Base-by-base conservation (phyloP, 106 monocot genomes). In the Dendrobium officinale region DNA sequence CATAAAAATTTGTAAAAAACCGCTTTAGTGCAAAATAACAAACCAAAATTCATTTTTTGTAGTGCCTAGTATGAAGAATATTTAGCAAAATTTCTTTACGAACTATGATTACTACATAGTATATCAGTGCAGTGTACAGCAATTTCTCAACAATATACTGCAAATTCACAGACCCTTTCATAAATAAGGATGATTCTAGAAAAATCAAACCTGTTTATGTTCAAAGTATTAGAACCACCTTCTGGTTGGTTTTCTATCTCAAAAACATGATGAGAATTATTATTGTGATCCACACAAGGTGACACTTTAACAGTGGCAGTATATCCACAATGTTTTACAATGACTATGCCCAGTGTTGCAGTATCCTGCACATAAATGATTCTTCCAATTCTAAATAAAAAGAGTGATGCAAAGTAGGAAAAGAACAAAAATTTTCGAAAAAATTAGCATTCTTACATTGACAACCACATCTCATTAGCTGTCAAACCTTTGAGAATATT, bases 401-500 rank as follows among this genome's bases (percentile, higher is more conserved):
- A 73, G 22, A 18, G 67, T 9, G 19, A 67, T 18, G 24, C 26
- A 3, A 9, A 67, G 19, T 42, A 44, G n/a, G 43, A 72, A 45
- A 58, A 54, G 40, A 18, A 70, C 55, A 64, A 17, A 20, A 75
- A 40, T 18, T 40, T n/a, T 55, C 22, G 18, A 64, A 75, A n/a
- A 72, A 27, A 55, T 6, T 59, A 24, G 22, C 13, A 61, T 67
- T 81, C 85, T 84, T 88, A 96, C 96, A 75, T 86, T 89, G 16
- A 98, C 82, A 72, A 86, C 80, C 0, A 89, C 90, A 82, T 94
- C 77, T 98, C 97, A 88, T 94, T 92, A 75, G 94, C 86, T 54
- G 97, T 92, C 45, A 98, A 70, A 43, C 97, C 97, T 81, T 98
- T 98, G 19, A 98, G 90, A 86, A 98, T 81, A 85, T 98, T 98